These are phyloP conservation scores for Scenedesmus sp. DNA, from an alignment of 163 green algal genomes.

Conservation along the genomic window DNA sequence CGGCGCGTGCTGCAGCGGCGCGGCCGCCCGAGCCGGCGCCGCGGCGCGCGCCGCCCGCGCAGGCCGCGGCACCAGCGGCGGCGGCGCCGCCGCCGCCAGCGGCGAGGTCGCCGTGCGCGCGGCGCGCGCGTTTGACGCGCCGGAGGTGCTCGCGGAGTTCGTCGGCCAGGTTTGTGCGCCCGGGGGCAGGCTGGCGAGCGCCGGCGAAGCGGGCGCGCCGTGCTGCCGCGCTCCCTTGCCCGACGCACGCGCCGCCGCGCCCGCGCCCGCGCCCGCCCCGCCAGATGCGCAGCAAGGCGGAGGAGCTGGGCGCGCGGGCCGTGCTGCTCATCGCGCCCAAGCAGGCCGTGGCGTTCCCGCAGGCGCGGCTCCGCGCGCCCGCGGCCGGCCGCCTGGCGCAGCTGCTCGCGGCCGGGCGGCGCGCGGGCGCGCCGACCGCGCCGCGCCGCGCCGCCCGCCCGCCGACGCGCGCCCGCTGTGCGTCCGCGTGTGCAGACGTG, in stretches of 20 bases:
- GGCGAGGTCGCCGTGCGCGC: slow-evolving; percentile 9
- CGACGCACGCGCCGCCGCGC: too few relatives aligned
- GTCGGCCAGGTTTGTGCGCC: slow-evolving; percentile 2
- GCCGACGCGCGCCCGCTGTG: too few relatives aligned
- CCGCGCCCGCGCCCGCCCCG: too few relatives aligned
- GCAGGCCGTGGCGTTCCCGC: slow-evolving; percentile 28
- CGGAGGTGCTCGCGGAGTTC: slow-evolving; percentile 29
- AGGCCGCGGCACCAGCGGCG: slow-evolving; percentile 9
- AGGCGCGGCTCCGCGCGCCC: too few relatives aligned
- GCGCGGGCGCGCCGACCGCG: too few relatives aligned
- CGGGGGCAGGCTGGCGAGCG: not conserved
- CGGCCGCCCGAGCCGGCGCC: not conserved
- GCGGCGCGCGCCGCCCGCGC: not conserved
- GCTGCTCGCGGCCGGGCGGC: too few relatives aligned
- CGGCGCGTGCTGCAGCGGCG: not conserved
- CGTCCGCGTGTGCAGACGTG: too few relatives aligned
- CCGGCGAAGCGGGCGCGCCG: too few relatives aligned
- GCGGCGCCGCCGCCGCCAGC: not conserved
- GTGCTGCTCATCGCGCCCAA: slow-evolving; percentile 41
- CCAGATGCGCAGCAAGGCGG: not conserved
- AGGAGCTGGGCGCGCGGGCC: slow-evolving; percentile 17
- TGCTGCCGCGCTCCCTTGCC: too few relatives aligned
- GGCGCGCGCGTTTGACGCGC: slow-evolving; percentile 24
- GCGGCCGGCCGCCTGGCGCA: too few relatives aligned
- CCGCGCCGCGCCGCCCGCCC: too few relatives aligned